phyloP scores from a whole-genome alignment of 2,329 filamentous ascomycete species.

The Clonostachys sp. region DNA sequence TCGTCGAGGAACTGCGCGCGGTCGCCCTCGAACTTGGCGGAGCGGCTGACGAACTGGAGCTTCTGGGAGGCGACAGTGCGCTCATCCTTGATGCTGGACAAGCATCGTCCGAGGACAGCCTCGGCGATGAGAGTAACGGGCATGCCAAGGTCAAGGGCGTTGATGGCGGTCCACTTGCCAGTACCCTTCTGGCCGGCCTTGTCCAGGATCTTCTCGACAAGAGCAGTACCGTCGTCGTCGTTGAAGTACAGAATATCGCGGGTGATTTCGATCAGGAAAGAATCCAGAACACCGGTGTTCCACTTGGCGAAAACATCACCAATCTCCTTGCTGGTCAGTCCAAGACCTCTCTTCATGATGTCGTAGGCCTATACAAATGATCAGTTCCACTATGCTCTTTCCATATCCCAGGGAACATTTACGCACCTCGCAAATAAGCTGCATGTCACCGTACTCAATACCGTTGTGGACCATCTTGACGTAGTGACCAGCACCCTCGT shows the following conservation, averaged over 20 bases:
- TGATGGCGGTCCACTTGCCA: conserved; percentile 99
- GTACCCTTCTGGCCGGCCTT: conserved; percentile 99
- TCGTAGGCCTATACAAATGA: conserved; percentile 76
- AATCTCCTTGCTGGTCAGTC: conserved; percentile 87
- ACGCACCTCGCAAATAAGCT: conserved; percentile 94
- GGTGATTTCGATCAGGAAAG: conserved; percentile 99
- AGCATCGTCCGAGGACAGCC: conserved; percentile 90
- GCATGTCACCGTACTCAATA: conserved; percentile 99
- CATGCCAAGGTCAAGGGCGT: conserved; percentile 97
- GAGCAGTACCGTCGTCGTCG: conserved; percentile 83
- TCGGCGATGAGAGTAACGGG: conserved; percentile 97
- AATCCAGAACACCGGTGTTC: conserved; percentile 98
- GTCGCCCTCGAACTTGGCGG: conserved; percentile 78
- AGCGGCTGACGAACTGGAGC: conserved; percentile 72
- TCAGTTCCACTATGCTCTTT: conserved; percentile 9
- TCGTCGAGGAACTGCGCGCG: conserved; percentile 92
- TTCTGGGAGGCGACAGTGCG: conserved; percentile 75
- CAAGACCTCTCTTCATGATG: conserved; percentile 98
- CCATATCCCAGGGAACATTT: background rate
- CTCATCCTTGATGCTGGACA: conserved; percentile 93
- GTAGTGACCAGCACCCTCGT: conserved; percentile 99
- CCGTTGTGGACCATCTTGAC: conserved; percentile 99
- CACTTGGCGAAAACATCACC: conserved; percentile 90
- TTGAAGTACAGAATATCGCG: conserved; percentile 98
- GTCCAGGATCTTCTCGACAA: conserved; percentile 99